phyloP scores from a whole-genome alignment of 805 yeast species.

The Metschnikowia dekortorum region DNA sequence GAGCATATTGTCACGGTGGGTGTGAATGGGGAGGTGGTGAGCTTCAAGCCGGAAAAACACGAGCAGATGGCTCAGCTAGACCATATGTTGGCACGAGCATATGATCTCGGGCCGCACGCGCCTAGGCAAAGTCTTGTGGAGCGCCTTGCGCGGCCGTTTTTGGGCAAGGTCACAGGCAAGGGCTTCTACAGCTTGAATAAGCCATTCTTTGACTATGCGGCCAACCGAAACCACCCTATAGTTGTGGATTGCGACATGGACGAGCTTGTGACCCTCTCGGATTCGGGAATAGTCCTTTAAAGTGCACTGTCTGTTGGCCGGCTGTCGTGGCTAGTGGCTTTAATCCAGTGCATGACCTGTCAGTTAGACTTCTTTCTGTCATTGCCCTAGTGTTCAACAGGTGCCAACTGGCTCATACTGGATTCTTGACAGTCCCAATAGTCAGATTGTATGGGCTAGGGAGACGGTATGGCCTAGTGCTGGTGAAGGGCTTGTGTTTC shows the following conservation, averaged over 20 bases:
- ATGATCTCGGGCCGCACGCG: not conserved
- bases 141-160: conserved; percentile 30
- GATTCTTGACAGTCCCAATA: no score
- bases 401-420: no score
- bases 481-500: no score
- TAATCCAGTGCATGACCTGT: no score
- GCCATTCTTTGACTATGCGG: conserved; percentile 30
- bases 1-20: conserved; percentile 25
- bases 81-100: conserved; percentile 9
- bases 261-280: conserved; percentile 14
- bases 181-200: conserved; percentile 34
- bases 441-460: no score
- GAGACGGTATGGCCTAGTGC: no score
- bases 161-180: conserved; percentile 36
- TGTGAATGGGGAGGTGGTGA: conserved; percentile 34
- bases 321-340: no score
- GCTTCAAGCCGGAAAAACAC: conserved; percentile 8
- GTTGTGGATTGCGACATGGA: conserved; percentile 35
- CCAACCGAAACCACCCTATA: conserved; percentile 16
- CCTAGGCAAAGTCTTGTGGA: conserved; percentile 17
- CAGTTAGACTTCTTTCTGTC: no score
- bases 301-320: not conserved
- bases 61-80: conserved; percentile 13
- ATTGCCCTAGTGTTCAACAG: no score
- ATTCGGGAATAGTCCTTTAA: not conserved